Conservation (phyloP, 2,329 filamentous ascomycete genomes). For the Penicillium sp. region DNA sequence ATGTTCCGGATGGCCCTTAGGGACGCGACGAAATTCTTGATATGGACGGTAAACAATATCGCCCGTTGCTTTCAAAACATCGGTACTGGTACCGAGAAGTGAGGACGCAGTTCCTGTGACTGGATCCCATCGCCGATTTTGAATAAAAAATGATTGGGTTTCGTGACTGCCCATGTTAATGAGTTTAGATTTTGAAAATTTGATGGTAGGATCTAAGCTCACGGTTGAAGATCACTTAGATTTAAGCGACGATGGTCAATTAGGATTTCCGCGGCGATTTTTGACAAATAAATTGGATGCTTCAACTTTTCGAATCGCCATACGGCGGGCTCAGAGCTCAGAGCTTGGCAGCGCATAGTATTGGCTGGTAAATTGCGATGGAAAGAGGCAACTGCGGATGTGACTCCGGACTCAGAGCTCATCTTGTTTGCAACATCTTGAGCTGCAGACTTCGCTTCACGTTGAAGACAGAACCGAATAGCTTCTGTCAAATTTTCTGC, state of each 20-base stretch:
- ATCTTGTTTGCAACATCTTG: conserved; percentile 42
- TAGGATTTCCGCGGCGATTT: conserved; percentile 23
- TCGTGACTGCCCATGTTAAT: conserved; percentile 19
- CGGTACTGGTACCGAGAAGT: conserved; percentile 21
- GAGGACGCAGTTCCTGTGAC: conserved; percentile 29
- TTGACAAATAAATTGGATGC: conserved; percentile 20
- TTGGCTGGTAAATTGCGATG: conserved; percentile 38
- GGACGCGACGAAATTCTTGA: background rate
- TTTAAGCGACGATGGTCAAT: conserved; percentile 21
- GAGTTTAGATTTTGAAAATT: too few species aligned
- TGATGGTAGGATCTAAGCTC: too few species aligned
- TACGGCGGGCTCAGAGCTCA: conserved; percentile 28
- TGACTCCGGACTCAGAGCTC: conserved; percentile 44
- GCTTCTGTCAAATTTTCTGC: conserved; percentile 49
- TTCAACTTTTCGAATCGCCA: conserved; percentile 28
- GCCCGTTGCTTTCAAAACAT: conserved; percentile 17
- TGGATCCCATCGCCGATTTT: conserved; percentile 36
- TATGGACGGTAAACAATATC: background rate
- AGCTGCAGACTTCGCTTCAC: conserved; percentile 40
- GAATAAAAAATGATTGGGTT: conserved; percentile 29
- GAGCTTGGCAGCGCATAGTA: conserved; percentile 25
- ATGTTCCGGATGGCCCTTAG: background rate
- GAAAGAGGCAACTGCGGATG: conserved; percentile 48
- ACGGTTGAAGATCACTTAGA: conserved; percentile 4
- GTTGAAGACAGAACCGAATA: conserved; percentile 48